Evolutionary conservation across 2,329 filamentous ascomycete species (phyloP), one percentile per base, ranked within the genome.

Genomic region (Curvularia hawaiiensis): DNA sequence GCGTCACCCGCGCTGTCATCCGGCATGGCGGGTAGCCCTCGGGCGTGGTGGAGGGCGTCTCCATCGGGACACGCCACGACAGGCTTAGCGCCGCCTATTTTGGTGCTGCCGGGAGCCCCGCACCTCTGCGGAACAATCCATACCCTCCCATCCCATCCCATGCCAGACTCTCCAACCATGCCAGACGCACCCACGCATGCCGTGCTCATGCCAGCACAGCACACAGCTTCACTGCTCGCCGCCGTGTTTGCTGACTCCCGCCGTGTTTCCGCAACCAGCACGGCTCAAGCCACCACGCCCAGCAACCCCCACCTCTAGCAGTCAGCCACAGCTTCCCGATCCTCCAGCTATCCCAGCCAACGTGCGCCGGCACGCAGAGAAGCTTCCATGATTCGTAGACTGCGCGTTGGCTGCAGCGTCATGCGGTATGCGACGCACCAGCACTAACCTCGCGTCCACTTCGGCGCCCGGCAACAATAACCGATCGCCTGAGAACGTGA

Each of bases 1-100:
- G 64, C 64, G 64, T 68, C 67, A 66, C 64, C 62, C 62, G 63
- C 64, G 61, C 69, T 71, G 67, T 69, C 68, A 71, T 68, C 70
- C 69, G 66, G 56, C 65, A 59, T 61, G 62, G 68, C 66, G 71
- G 71, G 65, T 71, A 61, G 55, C 49, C 51, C 52, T 56, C 56
- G 54, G 22, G 22, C 22, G 52, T 60, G 38, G 48, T 41, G 24
- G 43, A 70, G 63, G 60, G 59, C 64, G 64, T 63, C 69, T 61
- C 56, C 52, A 69, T 69, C 66, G 62, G 67, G 63, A 61, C 43
- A 58, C 67, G 65, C 68, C 63, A 64, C 56, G 47, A 54, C 65
- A 62, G 56, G 58, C 56, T 55, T 53, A 61, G 61, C 62, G 61
- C 60, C 54, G 48, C 63, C 63, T 68, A 66, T 68, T 68, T 67